These are phyloP conservation scores for Sporothrix protearum DNA, from an alignment of 2,329 filamentous ascomycete species.

Conservation along the genomic window DNA sequence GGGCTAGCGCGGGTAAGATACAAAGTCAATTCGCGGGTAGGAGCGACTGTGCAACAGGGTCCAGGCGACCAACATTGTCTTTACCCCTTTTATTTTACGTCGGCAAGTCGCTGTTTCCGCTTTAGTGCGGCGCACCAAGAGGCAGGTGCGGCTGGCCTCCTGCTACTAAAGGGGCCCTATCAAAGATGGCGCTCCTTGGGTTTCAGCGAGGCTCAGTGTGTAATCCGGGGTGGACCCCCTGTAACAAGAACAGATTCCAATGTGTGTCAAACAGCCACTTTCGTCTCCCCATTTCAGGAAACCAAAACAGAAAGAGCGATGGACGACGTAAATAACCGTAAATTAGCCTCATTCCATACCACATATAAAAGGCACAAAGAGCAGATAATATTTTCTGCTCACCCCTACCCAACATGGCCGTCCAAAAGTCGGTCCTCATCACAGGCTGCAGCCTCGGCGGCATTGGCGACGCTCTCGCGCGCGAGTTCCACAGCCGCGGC, in stretches of 20 bases:
- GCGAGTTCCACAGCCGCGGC: constrained; percentile 34
- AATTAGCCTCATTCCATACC: neutral
- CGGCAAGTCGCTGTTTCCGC: neutral
- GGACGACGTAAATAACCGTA: neutral
- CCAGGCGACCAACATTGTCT: neutral
- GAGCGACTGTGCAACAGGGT: neutral
- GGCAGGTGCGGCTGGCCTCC: neutral
- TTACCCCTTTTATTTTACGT: neutral
- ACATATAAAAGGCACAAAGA: neutral
- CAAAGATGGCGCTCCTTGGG: neutral
- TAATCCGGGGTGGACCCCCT: neutral
- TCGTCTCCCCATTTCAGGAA: neutral
- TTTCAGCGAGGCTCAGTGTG: neutral
- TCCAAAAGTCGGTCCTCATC: constrained; percentile 32
- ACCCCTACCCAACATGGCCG: neutral
- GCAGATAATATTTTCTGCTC: neutral
- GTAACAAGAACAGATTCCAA: neutral
- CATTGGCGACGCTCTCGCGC: constrained; percentile 35
- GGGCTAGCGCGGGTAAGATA: constrained; percentile 22
- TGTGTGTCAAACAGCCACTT: neutral
- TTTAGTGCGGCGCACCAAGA: neutral
- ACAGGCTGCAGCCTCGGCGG: constrained; percentile 37
- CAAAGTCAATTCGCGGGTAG: neutral
- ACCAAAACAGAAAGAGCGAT: neutral
- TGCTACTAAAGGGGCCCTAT: no score